A percentile compares a stretch with the other conserved stretches of the same genome.
phyloP scores from a whole-genome alignment of 2,329 filamentous ascomycete genomes.

The Beauveria asiatica region DNA sequence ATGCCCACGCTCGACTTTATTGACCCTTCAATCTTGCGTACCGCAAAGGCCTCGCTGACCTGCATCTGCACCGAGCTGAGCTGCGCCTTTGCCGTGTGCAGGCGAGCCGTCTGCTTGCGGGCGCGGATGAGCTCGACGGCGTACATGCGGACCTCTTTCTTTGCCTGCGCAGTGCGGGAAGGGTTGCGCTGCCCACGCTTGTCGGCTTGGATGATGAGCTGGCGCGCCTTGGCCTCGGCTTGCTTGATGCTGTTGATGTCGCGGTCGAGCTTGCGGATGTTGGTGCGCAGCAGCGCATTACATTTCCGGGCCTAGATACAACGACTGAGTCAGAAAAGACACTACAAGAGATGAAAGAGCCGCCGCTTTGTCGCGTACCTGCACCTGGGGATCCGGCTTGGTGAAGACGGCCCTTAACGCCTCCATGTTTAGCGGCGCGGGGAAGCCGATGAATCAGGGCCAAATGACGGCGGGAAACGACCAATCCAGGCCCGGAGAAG shows the following conservation, averaged over 20 bases:
- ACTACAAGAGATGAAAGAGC: not conserved
- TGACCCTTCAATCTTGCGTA: slow-evolving; percentile 91
- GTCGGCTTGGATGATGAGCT: slow-evolving; percentile 74
- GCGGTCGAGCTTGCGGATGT: slow-evolving; percentile 89
- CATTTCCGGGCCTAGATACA: slow-evolving; percentile 77
- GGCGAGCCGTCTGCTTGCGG: slow-evolving; percentile 63
- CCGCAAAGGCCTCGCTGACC: slow-evolving; percentile 90
- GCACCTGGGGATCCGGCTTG: slow-evolving; percentile 85
- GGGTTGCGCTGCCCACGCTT: slow-evolving; percentile 75
- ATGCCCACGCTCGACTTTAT: slow-evolving; percentile 80
- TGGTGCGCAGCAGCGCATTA: slow-evolving; percentile 78
- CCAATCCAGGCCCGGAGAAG: not conserved
- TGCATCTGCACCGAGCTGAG: slow-evolving; percentile 93
- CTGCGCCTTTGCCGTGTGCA: slow-evolving; percentile 85
- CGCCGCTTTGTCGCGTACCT: slow-evolving; percentile 49
- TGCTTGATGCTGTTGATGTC: slow-evolving; percentile 73
- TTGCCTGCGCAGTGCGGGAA: slow-evolving; percentile 67
- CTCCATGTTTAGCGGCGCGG: slow-evolving; percentile 58
- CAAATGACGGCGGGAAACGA: not conserved
- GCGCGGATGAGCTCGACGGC: slow-evolving; percentile 79
- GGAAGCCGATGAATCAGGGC: slow-evolving; percentile 4
- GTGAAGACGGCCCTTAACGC: slow-evolving; percentile 77
- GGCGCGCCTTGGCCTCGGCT: slow-evolving; percentile 77
- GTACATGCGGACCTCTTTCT: slow-evolving; percentile 76
- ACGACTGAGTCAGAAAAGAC: not conserved